A percentile compares a stretch with the other conserved stretches of the same genome.
Conservation (phyloP, 2,329 filamentous ascomycete species). For the Aspergillus sp. region DNA sequence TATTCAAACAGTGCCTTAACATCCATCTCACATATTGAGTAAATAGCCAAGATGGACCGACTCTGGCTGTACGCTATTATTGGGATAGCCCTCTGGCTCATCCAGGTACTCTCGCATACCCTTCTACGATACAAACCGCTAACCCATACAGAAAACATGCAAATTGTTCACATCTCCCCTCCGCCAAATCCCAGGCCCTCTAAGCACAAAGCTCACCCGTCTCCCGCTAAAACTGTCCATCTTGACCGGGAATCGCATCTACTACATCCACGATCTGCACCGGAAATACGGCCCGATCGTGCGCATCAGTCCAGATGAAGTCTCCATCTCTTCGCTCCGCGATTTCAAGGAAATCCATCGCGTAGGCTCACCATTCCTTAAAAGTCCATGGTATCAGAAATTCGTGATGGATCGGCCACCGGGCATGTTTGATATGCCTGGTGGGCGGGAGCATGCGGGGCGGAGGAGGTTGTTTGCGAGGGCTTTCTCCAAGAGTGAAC, state of each 20-base stretch:
- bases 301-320: slow-evolving; percentile 22
- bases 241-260: background rate
- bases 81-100: too few relatives aligned
- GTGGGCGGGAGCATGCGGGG: slow-evolving; percentile 40
- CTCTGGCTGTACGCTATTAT: too few relatives aligned
- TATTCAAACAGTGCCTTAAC: too few relatives aligned
- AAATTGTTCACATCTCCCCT: background rate
- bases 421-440: slow-evolving; percentile 41
- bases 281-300: slow-evolving; percentile 25
- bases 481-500: slow-evolving; percentile 26
- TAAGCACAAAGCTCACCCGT: background rate
- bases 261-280: slow-evolving; percentile 23
- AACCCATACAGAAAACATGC: background rate
- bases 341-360: slow-evolving; percentile 28
- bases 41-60: too few relatives aligned
- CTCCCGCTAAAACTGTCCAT: background rate
- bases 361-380: slow-evolving; percentile 26
- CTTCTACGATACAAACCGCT: too few relatives aligned
- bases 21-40: too few relatives aligned
- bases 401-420: slow-evolving; percentile 12
- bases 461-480: slow-evolving; percentile 44
- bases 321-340: slow-evolving; percentile 36
- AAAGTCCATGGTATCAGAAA: slow-evolving; percentile 29
- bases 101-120: too few relatives aligned
- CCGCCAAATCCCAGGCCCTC: background rate